Evolutionary conservation across 305 asterid genomes (phyloP).

Genomic region (Fraxinus sp.): DNA sequence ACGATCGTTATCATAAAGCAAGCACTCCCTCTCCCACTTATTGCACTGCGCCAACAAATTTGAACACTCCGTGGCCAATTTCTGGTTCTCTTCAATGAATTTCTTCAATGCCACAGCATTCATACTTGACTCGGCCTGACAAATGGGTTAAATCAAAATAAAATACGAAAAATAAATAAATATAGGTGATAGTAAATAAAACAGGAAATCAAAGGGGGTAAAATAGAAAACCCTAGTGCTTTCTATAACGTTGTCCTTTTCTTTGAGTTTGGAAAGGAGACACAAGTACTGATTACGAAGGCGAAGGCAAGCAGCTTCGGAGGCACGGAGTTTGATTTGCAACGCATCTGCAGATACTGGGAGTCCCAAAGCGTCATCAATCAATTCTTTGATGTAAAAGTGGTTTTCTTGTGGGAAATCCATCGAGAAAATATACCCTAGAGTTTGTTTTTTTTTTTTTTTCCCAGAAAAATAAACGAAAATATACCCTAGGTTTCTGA

Average conservation of each 20-base stretch:
- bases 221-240: constrained; percentile 62
- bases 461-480: background rate
- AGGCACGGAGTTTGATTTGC: constrained; percentile 60
- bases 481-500: background rate
- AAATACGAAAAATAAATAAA: background rate
- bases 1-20: constrained; percentile 79
- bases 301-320: constrained; percentile 46
- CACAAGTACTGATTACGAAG: constrained; percentile 51
- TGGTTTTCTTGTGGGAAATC: constrained; percentile 73
- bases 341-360: constrained; percentile 59
- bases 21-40: constrained; percentile 89
- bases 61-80: constrained; percentile 71
- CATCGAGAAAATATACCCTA: constrained; percentile 32
- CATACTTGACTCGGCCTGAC: constrained; percentile 82
- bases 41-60: constrained; percentile 64
- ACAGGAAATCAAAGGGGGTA: background rate
- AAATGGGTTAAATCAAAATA: background rate
- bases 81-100: constrained; percentile 91
- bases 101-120: constrained; percentile 85
- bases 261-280: constrained; percentile 63
- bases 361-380: constrained; percentile 69
- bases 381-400: constrained; percentile 72
- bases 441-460: background rate
- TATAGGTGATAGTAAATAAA: background rate
- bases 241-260: constrained; percentile 60